Conservation (phyloP, 805 yeast species). For the Kluyveromyces dobzhanskii region DNA sequence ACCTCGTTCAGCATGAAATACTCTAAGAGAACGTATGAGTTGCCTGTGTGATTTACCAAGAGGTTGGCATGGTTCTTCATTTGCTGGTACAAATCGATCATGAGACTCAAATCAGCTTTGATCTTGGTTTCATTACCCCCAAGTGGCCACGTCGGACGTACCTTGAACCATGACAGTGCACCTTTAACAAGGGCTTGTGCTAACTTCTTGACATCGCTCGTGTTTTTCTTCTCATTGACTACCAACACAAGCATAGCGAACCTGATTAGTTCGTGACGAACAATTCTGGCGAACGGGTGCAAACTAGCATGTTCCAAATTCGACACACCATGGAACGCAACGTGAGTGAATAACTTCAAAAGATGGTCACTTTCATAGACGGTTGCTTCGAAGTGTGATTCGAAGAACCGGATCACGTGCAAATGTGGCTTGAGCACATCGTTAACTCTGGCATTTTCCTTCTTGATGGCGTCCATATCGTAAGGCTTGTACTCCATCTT, state of each 20-base stretch:
- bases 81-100: conserved; percentile 40
- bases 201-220: conserved; percentile 38
- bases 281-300: conserved; percentile 74
- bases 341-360: conserved; percentile 57
- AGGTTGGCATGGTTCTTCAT: conserved; percentile 12
- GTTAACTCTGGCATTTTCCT: conserved; percentile 41
- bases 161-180: conserved; percentile 70
- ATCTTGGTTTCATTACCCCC: conserved; percentile 73
- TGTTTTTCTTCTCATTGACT: conserved; percentile 42
- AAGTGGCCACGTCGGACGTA: conserved; percentile 60
- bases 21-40: conserved; percentile 47
- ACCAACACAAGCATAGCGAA: conserved; percentile 59
- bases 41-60: conserved; percentile 29
- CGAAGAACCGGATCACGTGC: conserved; percentile 55
- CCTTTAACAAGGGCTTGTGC: conserved; percentile 48
- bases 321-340: conserved; percentile 47
- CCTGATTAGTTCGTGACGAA: conserved; percentile 63
- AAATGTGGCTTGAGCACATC: conserved; percentile 58
- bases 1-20: conserved; percentile 72
- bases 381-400: conserved; percentile 74
- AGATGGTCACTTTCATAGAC: conserved; percentile 62
- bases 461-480: conserved; percentile 49
- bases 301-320: conserved; percentile 51
- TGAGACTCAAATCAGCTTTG: conserved; percentile 55
- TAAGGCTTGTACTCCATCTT: conserved; percentile 89